Percentiles rank a stretch among this genome's conserved stretches.
Conservation (phyloP, 2,329 filamentous ascomycete genomes). For the Phyllosticta citrichinensis region DNA sequence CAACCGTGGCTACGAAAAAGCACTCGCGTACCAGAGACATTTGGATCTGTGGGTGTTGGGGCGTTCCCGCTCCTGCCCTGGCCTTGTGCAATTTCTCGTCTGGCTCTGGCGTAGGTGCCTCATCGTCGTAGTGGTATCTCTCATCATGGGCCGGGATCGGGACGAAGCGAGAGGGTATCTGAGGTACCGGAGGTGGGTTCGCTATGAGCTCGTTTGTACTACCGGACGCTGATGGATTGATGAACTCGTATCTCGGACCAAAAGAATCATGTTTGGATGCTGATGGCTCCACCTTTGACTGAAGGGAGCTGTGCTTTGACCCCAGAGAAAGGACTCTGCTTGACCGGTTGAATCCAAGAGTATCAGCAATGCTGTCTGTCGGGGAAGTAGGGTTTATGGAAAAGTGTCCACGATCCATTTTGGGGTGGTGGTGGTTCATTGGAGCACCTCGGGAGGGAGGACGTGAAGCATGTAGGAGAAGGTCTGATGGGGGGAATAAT, state of each 20-base stretch:
- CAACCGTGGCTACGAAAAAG: conserved; percentile 20
- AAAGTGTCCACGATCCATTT: background rate
- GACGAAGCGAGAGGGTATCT: background rate
- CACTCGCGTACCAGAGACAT: conserved; percentile 17
- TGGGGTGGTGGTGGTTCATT: background rate
- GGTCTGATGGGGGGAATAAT: background rate
- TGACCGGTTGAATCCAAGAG: background rate
- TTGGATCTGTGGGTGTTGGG: background rate
- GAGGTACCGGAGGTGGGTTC: background rate
- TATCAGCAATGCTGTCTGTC: background rate
- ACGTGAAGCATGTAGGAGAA: background rate
- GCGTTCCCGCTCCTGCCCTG: background rate
- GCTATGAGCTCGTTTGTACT: background rate
- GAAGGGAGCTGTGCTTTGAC: background rate
- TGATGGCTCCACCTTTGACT: background rate
- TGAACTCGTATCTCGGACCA: background rate
- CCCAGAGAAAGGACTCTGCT: background rate
- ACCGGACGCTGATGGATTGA: background rate
- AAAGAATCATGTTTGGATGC: background rate
- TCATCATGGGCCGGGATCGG: background rate
- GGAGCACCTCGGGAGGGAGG: background rate
- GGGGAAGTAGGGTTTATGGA: background rate
- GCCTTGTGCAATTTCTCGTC: background rate
- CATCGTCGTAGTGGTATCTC: background rate
- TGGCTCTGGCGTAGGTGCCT: background rate